Conservation (phyloP, 768 basidiomycete species). For the Kondoa subrosea region DNA sequence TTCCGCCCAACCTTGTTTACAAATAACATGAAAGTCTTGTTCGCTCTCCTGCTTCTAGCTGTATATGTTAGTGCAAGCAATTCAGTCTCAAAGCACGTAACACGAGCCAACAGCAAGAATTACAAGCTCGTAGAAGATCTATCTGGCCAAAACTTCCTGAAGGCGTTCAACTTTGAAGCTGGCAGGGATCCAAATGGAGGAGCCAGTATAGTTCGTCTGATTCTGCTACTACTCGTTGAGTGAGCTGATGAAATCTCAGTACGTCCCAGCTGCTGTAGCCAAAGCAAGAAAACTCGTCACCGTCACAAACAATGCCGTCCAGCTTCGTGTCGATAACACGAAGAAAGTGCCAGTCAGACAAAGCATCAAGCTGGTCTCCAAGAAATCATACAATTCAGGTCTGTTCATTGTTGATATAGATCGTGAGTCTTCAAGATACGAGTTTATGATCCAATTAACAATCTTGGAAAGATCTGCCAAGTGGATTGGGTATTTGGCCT, state of each 20-base stretch:
- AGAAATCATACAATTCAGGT: neutral
- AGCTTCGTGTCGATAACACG: neutral
- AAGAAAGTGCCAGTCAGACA: neutral
- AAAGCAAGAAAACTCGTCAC: neutral
- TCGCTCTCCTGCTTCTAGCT: neutral
- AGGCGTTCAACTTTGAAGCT: neutral
- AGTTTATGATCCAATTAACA: no score
- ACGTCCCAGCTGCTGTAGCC: neutral
- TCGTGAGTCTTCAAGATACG: no score
- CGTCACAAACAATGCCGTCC: neutral
- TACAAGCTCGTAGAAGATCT: neutral
- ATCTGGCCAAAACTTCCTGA: neutral
- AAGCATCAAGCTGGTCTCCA: neutral
- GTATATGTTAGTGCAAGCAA: neutral
- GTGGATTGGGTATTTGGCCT: neutral
- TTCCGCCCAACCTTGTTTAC: neutral
- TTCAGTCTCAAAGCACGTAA: neutral
- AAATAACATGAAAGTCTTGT: neutral
- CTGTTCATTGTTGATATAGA: neutral
- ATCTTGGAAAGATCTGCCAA: neutral
- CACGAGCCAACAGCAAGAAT: neutral
- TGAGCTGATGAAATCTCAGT: neutral
- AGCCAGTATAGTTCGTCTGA: neutral
- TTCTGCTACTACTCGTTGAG: no score
- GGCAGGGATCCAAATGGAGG: neutral